phyloP scores from a whole-genome alignment of 1,139 yeast genomes.

The Kodamaea ohmeri region DNA sequence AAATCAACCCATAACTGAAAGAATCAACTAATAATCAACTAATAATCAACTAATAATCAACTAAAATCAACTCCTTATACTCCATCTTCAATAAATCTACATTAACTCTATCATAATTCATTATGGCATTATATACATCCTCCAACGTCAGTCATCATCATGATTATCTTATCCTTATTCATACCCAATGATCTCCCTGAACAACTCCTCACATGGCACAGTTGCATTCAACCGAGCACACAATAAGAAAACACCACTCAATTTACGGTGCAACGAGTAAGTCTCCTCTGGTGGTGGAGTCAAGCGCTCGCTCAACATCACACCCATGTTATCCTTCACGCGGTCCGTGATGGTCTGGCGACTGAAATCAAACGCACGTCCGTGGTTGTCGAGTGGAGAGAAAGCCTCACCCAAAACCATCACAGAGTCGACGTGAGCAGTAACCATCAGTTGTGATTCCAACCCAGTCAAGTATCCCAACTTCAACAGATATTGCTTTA shows the following conservation, averaged over 20 bases:
- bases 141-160: no score
- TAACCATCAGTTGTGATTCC: conserved; percentile 82
- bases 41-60: no score
- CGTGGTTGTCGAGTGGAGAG: conserved; percentile 48
- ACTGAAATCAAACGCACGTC: conserved; percentile 63
- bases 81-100: no score
- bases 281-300: conserved; percentile 99
- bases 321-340: conserved; percentile 77
- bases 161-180: conserved; percentile 13
- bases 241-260: conserved; percentile 88
- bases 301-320: conserved; percentile 87
- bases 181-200: conserved; percentile 67
- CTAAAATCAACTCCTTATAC: no score
- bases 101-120: no score
- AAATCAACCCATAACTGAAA: no score
- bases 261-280: conserved; percentile 87
- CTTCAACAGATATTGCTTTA: conserved; percentile 62
- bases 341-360: conserved; percentile 91
- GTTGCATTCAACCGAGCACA: conserved; percentile 84
- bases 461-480: conserved; percentile 91
- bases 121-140: no score
- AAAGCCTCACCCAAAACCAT: conserved; percentile 93
- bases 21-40: no score
- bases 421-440: conserved; percentile 90
- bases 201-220: conserved; percentile 78